Percentiles rank a stretch among this genome's conserved stretches.
Evolutionary conservation across 2,329 filamentous ascomycete genomes (phyloP).

Genomic region (Cryphonectria carpinicola): DNA sequence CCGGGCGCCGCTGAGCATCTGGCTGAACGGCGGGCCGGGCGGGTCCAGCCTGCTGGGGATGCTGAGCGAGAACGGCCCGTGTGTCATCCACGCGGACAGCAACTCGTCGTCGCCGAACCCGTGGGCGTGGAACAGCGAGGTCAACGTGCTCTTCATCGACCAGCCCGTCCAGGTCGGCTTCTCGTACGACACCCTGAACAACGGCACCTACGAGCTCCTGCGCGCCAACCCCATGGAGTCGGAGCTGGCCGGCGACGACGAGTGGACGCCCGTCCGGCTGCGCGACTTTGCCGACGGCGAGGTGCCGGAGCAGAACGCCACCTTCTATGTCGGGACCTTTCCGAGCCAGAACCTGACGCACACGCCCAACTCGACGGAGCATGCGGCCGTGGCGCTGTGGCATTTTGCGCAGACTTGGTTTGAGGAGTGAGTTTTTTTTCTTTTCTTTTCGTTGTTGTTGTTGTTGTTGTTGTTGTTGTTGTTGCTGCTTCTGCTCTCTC

Average conservation of each 20-base stretch:
- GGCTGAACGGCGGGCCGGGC: constrained; percentile 63
- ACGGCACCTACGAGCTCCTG: constrained; percentile 34
- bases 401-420: constrained; percentile 61
- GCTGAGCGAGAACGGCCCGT: constrained; percentile 57
- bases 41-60: constrained; percentile 57
- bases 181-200: constrained; percentile 37
- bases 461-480: too few species aligned
- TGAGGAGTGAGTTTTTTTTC: constrained; percentile 41
- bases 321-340: constrained; percentile 44
- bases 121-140: constrained; percentile 63
- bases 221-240: constrained; percentile 16
- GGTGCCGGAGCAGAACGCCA: constrained; percentile 25
- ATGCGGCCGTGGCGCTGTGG: constrained; percentile 57
- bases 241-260: constrained; percentile 33
- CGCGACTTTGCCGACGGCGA: constrained; percentile 32
- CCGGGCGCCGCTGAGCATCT: constrained; percentile 28
- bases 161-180: constrained; percentile 48
- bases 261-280: constrained; percentile 29
- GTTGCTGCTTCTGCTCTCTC: not conserved
- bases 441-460: not conserved
- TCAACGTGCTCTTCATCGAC: constrained; percentile 69
- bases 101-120: constrained; percentile 56
- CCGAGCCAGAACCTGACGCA: constrained; percentile 48
- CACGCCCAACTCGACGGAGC: constrained; percentile 51
- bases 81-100: constrained; percentile 53